phyloP scores from a whole-genome alignment of 192 early-diverging fungal species.

The Backusella psychrophila region DNA sequence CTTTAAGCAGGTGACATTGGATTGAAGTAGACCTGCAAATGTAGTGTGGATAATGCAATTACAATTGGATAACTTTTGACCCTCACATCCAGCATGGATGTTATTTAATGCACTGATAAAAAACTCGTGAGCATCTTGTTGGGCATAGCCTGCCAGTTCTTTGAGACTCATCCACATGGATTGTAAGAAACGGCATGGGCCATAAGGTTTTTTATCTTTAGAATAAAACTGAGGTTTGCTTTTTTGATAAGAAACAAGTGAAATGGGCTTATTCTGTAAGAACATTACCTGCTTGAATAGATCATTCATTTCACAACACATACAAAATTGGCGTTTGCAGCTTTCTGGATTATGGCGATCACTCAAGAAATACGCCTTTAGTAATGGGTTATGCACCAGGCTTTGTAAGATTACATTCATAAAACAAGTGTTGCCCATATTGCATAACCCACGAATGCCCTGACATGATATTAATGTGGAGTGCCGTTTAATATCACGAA shows the following conservation, averaged over 20 bases:
- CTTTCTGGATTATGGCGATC: conserved; percentile 75
- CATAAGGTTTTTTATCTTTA: conserved; percentile 69
- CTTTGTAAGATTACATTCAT: conserved; percentile 94
- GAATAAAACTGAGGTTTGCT: conserved; percentile 56
- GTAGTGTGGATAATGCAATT: conserved; percentile 86
- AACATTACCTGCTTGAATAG: conserved; percentile 69
- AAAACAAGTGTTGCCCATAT: conserved; percentile 95
- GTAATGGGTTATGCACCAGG: conserved; percentile 88
- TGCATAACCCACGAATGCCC: conserved; percentile 78
- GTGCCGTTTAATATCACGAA: conserved; percentile 43
- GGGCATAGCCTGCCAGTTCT: conserved; percentile 88
- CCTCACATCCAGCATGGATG: conserved; percentile 70
- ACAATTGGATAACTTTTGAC: conserved; percentile 55
- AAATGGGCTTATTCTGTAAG: too few species aligned
- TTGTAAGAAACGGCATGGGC: conserved; percentile 80
- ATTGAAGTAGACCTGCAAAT: conserved; percentile 88
- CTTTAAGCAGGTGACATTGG: conserved; percentile 80
- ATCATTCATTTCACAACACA: conserved; percentile 92
- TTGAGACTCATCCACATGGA: conserved; percentile 87
- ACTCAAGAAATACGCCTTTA: conserved; percentile 88
- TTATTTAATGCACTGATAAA: conserved; percentile 87
- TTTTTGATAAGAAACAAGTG: neutral
- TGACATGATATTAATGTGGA: conserved; percentile 49
- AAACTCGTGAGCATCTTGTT: conserved; percentile 98
- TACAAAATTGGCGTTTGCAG: conserved; percentile 71